Evolutionary conservation across 2,329 filamentous ascomycete genomes (phyloP), one percentile per base, ranked within the genome.

Genomic region (Neophaeococcomyces mojaviensis): DNA sequence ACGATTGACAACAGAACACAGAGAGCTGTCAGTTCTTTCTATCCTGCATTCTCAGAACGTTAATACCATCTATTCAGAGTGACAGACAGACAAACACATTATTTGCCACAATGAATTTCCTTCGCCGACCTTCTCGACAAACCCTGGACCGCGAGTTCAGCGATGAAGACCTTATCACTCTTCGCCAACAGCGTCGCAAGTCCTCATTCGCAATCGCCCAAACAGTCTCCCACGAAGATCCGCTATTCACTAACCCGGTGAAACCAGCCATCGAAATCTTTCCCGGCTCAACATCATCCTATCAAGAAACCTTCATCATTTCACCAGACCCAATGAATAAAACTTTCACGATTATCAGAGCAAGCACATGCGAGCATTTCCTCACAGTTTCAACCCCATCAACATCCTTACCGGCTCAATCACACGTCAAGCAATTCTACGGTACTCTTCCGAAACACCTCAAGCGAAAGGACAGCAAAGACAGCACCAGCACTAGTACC

Each of bases 251-350:
- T 9, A 7, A 15, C 36, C 19, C 41, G 3, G 28, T 44, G 16
- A 15, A 31, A 16, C 41, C 41, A 19, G 10, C 41, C 3, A 37
- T 44, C 32, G 41, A 44, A 26, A 33, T 44, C 41, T 44, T 44
- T 34, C 41, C 41, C 10, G 19, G 32, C 19, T 35, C 32, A 4
- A 44, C 41, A 18, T 44, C 41, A 15, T 4, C 3, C 8, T 13
- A 9, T 10, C 41, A 44, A 44, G 41, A 44, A 19, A 44, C 31
- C 13, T 16, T 44, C 10, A 32, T 44, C 15, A 26, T 44, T 20
- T 44, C 41, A 22, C 41, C 41, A 22, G 33, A 44, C 24, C 32
- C 19, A 2, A 16, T 22, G 16, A 26, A 32, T 2, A 44, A 28
- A 10, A 32, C 22, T 8, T 44, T 44, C 19, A 33, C 36, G 6